A percentile compares a stretch with the other conserved stretches of the same genome.
These are phyloP conservation scores for Fusarium sp. DNA, from an alignment of 2,329 filamentous ascomycete genomes.

Conservation along the genomic window DNA sequence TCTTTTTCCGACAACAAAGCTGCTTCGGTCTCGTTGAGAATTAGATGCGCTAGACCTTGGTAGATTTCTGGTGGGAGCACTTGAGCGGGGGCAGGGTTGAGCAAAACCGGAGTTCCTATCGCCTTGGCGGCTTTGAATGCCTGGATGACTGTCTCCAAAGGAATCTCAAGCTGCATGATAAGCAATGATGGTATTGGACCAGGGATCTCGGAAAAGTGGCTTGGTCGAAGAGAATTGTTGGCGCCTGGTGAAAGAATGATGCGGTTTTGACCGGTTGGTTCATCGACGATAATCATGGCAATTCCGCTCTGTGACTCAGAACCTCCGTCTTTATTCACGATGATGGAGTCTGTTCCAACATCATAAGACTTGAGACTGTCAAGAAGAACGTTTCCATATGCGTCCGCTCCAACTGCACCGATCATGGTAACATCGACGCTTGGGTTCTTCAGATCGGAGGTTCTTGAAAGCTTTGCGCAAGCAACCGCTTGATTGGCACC, in stretches of 20 bases:
- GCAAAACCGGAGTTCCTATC: slow-evolving; percentile 70
- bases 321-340: slow-evolving; percentile 47
- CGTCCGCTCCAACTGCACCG: slow-evolving; percentile 78
- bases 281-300: slow-evolving; percentile 81
- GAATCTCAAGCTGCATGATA: slow-evolving; percentile 82
- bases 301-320: slow-evolving; percentile 69
- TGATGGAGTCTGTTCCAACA: slow-evolving; percentile 69
- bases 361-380: slow-evolving; percentile 69
- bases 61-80: slow-evolving; percentile 75
- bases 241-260: slow-evolving; percentile 80
- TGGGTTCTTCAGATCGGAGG: slow-evolving; percentile 52
- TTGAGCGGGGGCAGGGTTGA: slow-evolving; percentile 87
- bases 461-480: slow-evolving; percentile 81
- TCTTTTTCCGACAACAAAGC: slow-evolving; percentile 72
- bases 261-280: slow-evolving; percentile 79
- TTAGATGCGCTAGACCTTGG: slow-evolving; percentile 76
- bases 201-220: slow-evolving; percentile 50
- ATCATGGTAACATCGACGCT: slow-evolving; percentile 71
- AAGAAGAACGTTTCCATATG: slow-evolving; percentile 70
- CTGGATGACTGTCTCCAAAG: slow-evolving; percentile 71
- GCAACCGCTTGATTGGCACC: slow-evolving; percentile 96
- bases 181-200: slow-evolving; percentile 67
- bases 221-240: slow-evolving; percentile 65
- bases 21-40: slow-evolving; percentile 93
- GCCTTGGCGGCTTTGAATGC: slow-evolving; percentile 65